phyloP scores from a whole-genome alignment of 495 filamentous ascomycete species.

The Bryoglossum gracile region DNA sequence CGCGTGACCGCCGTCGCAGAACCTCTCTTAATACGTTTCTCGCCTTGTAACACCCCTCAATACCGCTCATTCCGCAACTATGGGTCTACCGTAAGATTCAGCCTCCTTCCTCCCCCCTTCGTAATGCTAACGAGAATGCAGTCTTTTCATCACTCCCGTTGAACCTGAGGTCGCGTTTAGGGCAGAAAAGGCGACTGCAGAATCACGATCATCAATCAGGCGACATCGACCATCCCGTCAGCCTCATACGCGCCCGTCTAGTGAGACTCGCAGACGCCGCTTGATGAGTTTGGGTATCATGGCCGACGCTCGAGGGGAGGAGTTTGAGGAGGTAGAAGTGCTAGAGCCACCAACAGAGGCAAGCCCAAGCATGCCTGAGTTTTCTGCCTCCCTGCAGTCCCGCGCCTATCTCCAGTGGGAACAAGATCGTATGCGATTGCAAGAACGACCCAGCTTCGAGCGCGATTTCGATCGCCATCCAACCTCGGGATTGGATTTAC shows the following conservation, averaged over 20 bases:
- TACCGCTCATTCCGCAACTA: constrained; percentile 32
- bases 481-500: constrained; percentile 10
- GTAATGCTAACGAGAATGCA: constrained; percentile 28
- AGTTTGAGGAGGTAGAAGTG: constrained; percentile 6
- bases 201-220: constrained; percentile 67
- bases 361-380: background rate
- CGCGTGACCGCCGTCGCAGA: constrained; percentile 12
- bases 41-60: constrained; percentile 3
- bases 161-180: constrained; percentile 51
- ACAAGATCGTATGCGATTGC: constrained; percentile 14
- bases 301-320: constrained; percentile 2
- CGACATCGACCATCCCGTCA: constrained; percentile 33
- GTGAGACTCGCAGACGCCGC: constrained; percentile 22
- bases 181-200: constrained; percentile 39
- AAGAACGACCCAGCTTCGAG: constrained; percentile 17
- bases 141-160: constrained; percentile 45
- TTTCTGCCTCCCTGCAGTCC: constrained; percentile 1
- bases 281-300: constrained; percentile 13
- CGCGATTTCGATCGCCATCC: constrained; percentile 6
- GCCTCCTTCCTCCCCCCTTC: constrained; percentile 27
- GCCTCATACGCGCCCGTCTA: constrained; percentile 33
- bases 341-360: constrained; percentile 1
- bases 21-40: background rate
- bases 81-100: constrained; percentile 75
- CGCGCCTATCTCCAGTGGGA: constrained; percentile 9